A percentile compares a stretch with the other conserved stretches of the same genome.
Evolutionary conservation across 495 filamentous ascomycete genomes (phyloP).

Genomic region (Alectoria sarmentosa): DNA sequence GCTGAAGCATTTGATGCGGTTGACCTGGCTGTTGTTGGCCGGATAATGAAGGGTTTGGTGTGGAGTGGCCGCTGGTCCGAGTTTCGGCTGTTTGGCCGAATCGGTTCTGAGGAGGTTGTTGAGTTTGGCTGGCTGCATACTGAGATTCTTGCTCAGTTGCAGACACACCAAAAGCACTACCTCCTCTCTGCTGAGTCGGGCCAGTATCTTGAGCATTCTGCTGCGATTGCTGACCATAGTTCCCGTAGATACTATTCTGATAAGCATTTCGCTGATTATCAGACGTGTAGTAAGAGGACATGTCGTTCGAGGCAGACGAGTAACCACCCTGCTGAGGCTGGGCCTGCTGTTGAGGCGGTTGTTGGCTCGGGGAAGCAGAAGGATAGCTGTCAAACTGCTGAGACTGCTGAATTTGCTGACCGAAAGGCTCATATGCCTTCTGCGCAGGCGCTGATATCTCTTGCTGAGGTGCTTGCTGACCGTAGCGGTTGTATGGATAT

Average conservation of each 20-base stretch:
- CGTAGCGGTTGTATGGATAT: constrained; percentile 57
- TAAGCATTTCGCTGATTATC: constrained; percentile 73
- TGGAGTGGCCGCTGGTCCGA: constrained; percentile 79
- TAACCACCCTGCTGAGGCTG: constrained; percentile 52
- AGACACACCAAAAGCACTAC: constrained; percentile 68
- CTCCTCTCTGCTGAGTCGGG: constrained; percentile 58
- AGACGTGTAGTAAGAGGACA: constrained; percentile 80
- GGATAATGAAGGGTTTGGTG: constrained; percentile 73
- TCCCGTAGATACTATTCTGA: constrained; percentile 74
- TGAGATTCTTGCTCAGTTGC: constrained; percentile 69
- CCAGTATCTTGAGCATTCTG: constrained; percentile 66
- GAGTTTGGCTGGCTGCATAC: constrained; percentile 60
- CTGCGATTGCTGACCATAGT: constrained; percentile 59
- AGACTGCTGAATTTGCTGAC: constrained; percentile 63
- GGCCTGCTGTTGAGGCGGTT: constrained; percentile 37
- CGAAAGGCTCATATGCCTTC: constrained; percentile 86
- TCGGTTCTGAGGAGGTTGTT: constrained; percentile 50
- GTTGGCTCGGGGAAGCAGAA: constrained; percentile 37
- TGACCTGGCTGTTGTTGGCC: constrained; percentile 53
- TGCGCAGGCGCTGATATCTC: constrained; percentile 56
- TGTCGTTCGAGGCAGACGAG: constrained; percentile 72
- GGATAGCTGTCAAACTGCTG: constrained; percentile 58
- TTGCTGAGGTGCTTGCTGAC: constrained; percentile 43
- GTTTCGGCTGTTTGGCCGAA: constrained; percentile 63
- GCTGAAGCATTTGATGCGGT: constrained; percentile 40